Conservation (phyloP, 257 asterid species). For the Solanum commersonii region DNA sequence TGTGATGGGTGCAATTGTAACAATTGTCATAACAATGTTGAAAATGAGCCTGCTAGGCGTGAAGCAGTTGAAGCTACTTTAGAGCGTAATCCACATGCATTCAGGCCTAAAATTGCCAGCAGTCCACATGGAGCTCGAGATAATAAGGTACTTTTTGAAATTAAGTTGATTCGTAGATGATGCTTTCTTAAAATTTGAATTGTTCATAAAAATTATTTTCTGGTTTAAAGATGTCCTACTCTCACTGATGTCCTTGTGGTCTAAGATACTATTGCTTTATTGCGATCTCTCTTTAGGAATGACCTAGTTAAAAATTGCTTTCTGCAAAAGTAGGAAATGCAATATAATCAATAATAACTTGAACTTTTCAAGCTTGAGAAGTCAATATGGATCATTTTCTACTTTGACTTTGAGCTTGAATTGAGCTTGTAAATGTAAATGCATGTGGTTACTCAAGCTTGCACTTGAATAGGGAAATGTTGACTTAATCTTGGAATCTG, state of each 20-base stretch:
- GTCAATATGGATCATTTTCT: neutral
- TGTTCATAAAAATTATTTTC: neutral
- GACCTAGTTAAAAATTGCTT: neutral
- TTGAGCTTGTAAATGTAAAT: neutral
- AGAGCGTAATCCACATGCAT: conserved; percentile 93
- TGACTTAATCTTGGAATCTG: neutral
- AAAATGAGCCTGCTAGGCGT: conserved; percentile 74
- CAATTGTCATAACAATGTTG: conserved; percentile 80
- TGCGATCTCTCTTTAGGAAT: neutral
- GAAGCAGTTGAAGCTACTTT: conserved; percentile 90
- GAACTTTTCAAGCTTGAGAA: neutral
- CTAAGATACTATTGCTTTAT: neutral
- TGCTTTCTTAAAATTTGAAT: neutral
- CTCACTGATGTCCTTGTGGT: neutral
- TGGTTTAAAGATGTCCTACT: neutral
- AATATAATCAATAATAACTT: neutral
- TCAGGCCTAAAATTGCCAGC: conserved; percentile 88
- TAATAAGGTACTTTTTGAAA: conserved; percentile 44
- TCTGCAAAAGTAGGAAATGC: neutral
- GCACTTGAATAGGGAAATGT: neutral
- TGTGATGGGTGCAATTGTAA: conserved; percentile 94
- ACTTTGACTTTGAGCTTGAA: neutral
- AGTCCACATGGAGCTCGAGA: conserved; percentile 90
- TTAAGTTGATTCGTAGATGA: neutral
- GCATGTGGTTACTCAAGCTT: neutral